A percentile compares a stretch with the other conserved stretches of the same genome.
Conservation (phyloP, 805 yeast species). For the Metschnikowia rubicola region DNA sequence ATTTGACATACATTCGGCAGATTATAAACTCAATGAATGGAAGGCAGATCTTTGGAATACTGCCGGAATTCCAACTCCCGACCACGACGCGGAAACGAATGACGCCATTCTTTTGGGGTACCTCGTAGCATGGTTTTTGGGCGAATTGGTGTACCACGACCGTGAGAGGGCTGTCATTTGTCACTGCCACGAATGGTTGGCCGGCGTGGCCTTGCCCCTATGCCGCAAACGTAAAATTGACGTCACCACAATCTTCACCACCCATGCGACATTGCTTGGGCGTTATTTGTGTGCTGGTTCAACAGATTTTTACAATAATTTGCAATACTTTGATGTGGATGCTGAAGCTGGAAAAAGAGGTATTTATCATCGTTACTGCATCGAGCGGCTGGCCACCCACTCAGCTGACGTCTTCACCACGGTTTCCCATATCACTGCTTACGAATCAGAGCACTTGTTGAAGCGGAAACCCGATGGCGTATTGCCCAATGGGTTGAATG, state of each 20-base stretch:
- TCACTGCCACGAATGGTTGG: constrained; percentile 98
- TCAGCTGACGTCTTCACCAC: constrained; percentile 96
- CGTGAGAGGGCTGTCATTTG: constrained; percentile 84
- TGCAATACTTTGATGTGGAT: constrained; percentile 87
- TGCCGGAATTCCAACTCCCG: constrained; percentile 93
- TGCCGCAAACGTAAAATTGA: constrained; percentile 90
- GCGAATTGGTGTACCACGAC: constrained; percentile 85
- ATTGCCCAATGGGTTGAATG: constrained; percentile 93
- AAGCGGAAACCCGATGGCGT: constrained; percentile 98
- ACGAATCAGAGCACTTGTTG: constrained; percentile 85
- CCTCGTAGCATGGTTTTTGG: constrained; percentile 94
- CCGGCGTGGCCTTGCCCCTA: constrained; percentile 91
- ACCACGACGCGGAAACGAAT: constrained; percentile 80
- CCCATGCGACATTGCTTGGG: constrained; percentile 95
- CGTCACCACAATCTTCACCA: constrained; percentile 92
- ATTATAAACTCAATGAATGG: constrained; percentile 78
- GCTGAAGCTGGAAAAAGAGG: constrained; percentile 98
- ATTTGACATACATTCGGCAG: constrained; percentile 81
- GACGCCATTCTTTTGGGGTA: constrained; percentile 93
- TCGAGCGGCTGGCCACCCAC: constrained; percentile 95
- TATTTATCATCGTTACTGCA: constrained; percentile 93
- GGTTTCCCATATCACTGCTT: constrained; percentile 96
- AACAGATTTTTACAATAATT: constrained; percentile 91
- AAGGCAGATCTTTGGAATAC: constrained; percentile 86
- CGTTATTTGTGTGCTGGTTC: constrained; percentile 95